Base-by-base conservation (phyloP, 2,329 filamentous ascomycete genomes). In the Alternaria ethzedia region DNA sequence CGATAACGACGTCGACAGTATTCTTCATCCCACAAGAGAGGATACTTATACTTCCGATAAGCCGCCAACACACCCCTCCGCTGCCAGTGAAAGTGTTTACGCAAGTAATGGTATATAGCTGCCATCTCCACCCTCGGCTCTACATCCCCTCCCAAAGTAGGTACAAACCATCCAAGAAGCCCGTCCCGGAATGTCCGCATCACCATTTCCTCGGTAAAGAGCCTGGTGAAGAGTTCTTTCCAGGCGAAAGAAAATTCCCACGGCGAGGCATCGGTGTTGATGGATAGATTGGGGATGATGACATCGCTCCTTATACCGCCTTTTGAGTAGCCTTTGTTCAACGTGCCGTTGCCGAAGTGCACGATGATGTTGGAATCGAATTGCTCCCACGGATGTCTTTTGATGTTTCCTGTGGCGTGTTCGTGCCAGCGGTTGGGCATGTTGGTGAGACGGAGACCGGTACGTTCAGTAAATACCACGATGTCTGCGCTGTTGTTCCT, bases 131-230 rank as follows among this genome's bases (percentile, higher is more conserved):
- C 7, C 13, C 13, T 15, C 6, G 30, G 13, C 13, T 15, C 30
- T 32, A 32, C 6, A 32, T 15, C 30, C 6, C 3, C 30, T 15
- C 30, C 30, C 13, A 32, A 32, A 15, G 30, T 32, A 8, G 30
- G 30, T 32, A 32, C 30, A 32, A 32, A 32, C 30, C 13, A 32
- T 8, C 13, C 30, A 7, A 32, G 30, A 4, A 32, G 30, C 30
- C 8, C 8, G 6, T 32, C 30, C 30, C 30, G 30, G 13, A 32
- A 32, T 13, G 30, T 17, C 30, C 25, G 20, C 45, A 62, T 58
- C 23, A 54, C 15, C 56, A 61, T 50, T 28, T 60, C 64, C 28
- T 67, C 65, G 0, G 45, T 28, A 26, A 67, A 58, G 2, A 67
- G 28, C 23, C 15, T 15, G 21, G 26, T 57, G 43, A 67, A 61